These are phyloP conservation scores for Acorus calamus DNA, from an alignment of 106 monocot species.

Conservation along the genomic window DNA sequence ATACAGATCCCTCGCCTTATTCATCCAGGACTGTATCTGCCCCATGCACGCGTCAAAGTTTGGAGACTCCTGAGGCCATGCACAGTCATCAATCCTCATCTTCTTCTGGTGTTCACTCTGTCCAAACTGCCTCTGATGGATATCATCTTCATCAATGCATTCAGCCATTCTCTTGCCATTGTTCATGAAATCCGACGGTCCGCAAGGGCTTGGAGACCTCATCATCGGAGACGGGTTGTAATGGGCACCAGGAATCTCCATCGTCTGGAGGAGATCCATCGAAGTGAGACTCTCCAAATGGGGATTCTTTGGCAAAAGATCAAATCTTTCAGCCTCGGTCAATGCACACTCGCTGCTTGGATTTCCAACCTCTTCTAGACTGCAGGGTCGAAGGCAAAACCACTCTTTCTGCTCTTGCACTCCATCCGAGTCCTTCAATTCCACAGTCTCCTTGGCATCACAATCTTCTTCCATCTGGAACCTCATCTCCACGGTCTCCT, in stretches of 20 bases:
- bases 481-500: neutral
- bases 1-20: conserved; percentile 30
- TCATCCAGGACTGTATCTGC: conserved; percentile 15
- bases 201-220: conserved; percentile 5
- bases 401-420: too few relatives aligned
- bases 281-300: conserved; percentile 45
- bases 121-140: conserved; percentile 8
- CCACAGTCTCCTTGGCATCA: conserved; percentile 15
- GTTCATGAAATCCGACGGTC: conserved; percentile 12
- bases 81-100: conserved; percentile 14
- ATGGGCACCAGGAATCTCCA: conserved; percentile 32
- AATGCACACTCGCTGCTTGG: too few relatives aligned
- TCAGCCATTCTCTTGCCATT: conserved; percentile 10
- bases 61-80: conserved; percentile 19
- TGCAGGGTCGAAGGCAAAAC: too few relatives aligned
- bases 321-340: conserved; percentile 22
- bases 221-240: conserved; percentile 31
- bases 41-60: conserved; percentile 30
- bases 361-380: too few relatives aligned
- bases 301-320: conserved; percentile 25
- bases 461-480: neutral
- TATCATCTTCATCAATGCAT: conserved; percentile 21
- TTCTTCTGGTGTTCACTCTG: conserved; percentile 32
- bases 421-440: neutral
- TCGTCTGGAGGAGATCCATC: conserved; percentile 50